phyloP scores from a whole-genome alignment of 257 asterid species.

The Lycium barbarum region DNA sequence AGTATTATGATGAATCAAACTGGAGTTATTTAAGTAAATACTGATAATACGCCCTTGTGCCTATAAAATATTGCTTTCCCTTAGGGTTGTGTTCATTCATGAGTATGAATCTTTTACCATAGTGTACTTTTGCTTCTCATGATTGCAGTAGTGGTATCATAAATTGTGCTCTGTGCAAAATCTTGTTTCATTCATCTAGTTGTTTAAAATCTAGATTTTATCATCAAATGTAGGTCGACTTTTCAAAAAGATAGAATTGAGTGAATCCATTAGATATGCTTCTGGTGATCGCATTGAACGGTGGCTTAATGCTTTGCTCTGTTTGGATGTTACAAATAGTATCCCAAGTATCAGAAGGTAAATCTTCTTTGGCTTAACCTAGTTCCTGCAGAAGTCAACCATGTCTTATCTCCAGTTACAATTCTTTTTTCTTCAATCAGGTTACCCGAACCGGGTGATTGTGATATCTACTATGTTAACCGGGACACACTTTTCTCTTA shows the following conservation, averaged over 20 bases:
- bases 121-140: constrained; percentile 10
- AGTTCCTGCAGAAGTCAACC: constrained; percentile 4
- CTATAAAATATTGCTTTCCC: neutral
- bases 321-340: constrained; percentile 78
- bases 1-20: neutral
- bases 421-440: constrained; percentile 45
- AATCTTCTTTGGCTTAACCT: constrained; percentile 14
- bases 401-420: constrained; percentile 5
- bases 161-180: neutral
- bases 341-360: constrained; percentile 81
- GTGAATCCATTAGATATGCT: constrained; percentile 97
- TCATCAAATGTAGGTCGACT: constrained; percentile 66
- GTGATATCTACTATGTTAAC: constrained; percentile 93
- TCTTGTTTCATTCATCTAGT: neutral
- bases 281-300: constrained; percentile 90
- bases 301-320: constrained; percentile 87
- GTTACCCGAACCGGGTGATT: constrained; percentile 76
- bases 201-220: neutral
- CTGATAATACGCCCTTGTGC: constrained; percentile 5
- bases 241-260: constrained; percentile 85
- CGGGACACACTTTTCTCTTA: constrained; percentile 94
- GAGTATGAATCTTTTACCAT: neutral
- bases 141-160: neutral
- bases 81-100: constrained; percentile 17
- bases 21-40: neutral